A percentile compares a stretch with the other conserved stretches of the same genome.
Conservation (phyloP, 192 early-diverging fungal species). For the Coemansia sp. region DNA sequence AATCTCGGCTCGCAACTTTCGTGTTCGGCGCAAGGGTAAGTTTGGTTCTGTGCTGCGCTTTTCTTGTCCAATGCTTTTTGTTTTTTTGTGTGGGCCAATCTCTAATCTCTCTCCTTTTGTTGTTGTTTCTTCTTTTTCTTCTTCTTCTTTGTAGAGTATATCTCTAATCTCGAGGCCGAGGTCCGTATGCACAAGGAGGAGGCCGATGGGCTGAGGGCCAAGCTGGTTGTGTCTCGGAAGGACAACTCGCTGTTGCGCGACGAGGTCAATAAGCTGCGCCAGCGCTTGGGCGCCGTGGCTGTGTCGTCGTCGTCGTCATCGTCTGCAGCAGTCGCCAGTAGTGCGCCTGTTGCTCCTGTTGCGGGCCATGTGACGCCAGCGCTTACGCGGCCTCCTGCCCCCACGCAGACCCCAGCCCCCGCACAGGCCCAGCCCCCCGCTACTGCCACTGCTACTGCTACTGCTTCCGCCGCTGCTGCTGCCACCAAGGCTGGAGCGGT, state of each 20-base stretch:
- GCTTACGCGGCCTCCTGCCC: background rate
- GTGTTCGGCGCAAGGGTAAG: slow-evolving; percentile 79
- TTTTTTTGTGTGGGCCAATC: background rate
- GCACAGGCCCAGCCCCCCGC: background rate
- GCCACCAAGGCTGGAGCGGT: slow-evolving; percentile 1
- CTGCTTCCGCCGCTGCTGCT: background rate
- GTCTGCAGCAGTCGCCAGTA: background rate
- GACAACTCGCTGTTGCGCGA: slow-evolving; percentile 51
- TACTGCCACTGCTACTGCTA: background rate
- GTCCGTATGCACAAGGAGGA: slow-evolving; percentile 60
- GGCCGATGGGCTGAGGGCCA: slow-evolving; percentile 50
- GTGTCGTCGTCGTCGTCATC: background rate
- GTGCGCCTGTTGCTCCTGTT: background rate
- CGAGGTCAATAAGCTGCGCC: slow-evolving; percentile 31
- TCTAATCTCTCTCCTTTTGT: background rate
- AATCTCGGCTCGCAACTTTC: slow-evolving; percentile 84
- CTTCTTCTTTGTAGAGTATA: slow-evolving; percentile 55
- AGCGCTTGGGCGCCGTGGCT: slow-evolving; percentile 14
- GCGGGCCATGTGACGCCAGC: background rate
- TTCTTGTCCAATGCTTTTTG: background rate
- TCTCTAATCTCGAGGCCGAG: slow-evolving; percentile 64
- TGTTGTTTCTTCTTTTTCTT: slow-evolving; percentile 5
- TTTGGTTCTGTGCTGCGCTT: background rate
- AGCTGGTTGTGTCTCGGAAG: slow-evolving; percentile 38
- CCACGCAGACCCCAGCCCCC: background rate